Evolutionary conservation across 208 protist species (phyloP).

Genomic region (Novymonas esmeraldas): DNA sequence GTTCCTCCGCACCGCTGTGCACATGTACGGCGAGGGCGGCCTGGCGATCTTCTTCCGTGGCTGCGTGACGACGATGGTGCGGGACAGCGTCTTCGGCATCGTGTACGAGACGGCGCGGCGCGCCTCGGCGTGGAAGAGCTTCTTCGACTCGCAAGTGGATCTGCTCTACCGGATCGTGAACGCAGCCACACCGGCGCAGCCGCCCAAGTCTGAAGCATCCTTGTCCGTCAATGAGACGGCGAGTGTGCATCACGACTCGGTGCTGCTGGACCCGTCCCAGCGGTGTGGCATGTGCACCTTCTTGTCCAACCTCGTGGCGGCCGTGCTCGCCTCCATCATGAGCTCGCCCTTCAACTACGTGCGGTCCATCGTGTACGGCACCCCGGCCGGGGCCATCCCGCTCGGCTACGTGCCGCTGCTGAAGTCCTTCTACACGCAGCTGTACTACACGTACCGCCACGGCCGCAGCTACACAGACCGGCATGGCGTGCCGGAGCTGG

Average conservation of each 20-base stretch:
- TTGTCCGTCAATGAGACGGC: not conserved
- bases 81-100: constrained; percentile 88
- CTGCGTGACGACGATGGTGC: constrained; percentile 72
- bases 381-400: constrained; percentile 65
- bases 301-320: constrained; percentile 79
- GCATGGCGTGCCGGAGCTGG: constrained; percentile 29
- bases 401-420: constrained; percentile 68
- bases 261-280: not conserved
- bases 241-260: not conserved
- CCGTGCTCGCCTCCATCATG: constrained; percentile 74
- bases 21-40: constrained; percentile 78
- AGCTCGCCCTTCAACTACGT: constrained; percentile 92
- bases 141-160: constrained; percentile 47
- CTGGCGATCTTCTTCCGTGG: constrained; percentile 87
- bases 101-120: constrained; percentile 82
- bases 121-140: constrained; percentile 34
- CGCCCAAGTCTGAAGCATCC: too few species aligned
- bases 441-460: constrained; percentile 65
- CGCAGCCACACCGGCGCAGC: not conserved
- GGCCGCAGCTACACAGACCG: constrained; percentile 72
- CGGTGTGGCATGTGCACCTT: constrained; percentile 54
- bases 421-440: constrained; percentile 78
- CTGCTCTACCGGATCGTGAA: not conserved
- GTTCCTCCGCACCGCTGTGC: constrained; percentile 57
- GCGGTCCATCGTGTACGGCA: constrained; percentile 84